These are phyloP conservation scores for Anthracocystis walkeri DNA, from an alignment of 1,284 basidiomycete species.

Conservation along the genomic window DNA sequence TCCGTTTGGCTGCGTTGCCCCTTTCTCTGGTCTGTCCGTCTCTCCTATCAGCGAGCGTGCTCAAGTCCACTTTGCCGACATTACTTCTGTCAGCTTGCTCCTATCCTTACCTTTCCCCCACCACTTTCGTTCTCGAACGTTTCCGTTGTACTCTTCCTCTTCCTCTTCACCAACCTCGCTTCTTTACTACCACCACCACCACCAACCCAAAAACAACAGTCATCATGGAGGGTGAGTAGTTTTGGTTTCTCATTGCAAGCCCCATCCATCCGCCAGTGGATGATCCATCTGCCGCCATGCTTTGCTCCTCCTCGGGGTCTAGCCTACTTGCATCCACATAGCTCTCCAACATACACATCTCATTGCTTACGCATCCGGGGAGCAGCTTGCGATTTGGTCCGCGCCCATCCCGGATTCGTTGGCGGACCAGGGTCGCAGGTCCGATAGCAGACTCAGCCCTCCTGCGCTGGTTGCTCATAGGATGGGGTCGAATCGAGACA, in stretches of 20 bases:
- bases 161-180: constrained; percentile 1
- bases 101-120: constrained; percentile 1
- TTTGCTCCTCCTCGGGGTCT: not conserved
- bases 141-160: not conserved
- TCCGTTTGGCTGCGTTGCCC: not conserved
- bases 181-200: constrained; percentile 29
- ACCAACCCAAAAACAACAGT: constrained; percentile 11
- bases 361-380: not conserved
- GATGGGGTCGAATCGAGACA: not conserved
- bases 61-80: constrained; percentile 23
- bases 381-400: not conserved
- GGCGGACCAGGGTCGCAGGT: not conserved
- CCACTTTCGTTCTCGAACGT: constrained; percentile 6
- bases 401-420: not conserved
- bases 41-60: constrained; percentile 21
- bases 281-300: not conserved
- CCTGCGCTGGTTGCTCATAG: not conserved
- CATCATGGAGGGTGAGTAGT: constrained; percentile 55
- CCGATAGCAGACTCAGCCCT: not conserved
- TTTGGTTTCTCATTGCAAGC: not conserved
- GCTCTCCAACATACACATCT: not conserved
- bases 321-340: not conserved
- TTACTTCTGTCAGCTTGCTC: constrained; percentile 2
- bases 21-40: not conserved
- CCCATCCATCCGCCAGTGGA: constrained; percentile 17